phyloP scores from a whole-genome alignment of 805 yeast species.

The Ogataea chonburiensis region DNA sequence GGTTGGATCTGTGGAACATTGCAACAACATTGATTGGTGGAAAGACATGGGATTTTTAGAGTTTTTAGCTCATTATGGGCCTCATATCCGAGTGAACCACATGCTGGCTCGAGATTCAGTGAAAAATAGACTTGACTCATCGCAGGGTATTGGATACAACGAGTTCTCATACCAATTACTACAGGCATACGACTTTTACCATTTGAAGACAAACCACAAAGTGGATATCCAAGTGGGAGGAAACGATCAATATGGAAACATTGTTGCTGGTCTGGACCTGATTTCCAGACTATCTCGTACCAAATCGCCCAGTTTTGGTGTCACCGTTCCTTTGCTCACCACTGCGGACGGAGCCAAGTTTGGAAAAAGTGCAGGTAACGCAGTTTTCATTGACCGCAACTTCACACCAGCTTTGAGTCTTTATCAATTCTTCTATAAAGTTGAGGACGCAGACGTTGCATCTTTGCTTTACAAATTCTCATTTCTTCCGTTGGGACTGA shows the following conservation, averaged over 20 bases:
- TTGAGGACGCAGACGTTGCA: constrained; percentile 72
- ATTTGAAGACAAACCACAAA: constrained; percentile 55
- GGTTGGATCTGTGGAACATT: constrained; percentile 27
- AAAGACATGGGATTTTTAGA: constrained; percentile 67
- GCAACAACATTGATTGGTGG: constrained; percentile 88
- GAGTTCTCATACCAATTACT: constrained; percentile 91
- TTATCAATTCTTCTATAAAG: constrained; percentile 80
- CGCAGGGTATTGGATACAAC: constrained; percentile 83
- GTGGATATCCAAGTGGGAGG: constrained; percentile 90
- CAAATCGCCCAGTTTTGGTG: constrained; percentile 52
- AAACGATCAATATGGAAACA: constrained; percentile 97
- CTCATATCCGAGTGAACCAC: constrained; percentile 73
- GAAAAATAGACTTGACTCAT: constrained; percentile 64
- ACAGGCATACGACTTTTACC: constrained; percentile 93
- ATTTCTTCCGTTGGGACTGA: constrained; percentile 61
- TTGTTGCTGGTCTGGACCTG: constrained; percentile 91
- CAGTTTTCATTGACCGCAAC: constrained; percentile 77
- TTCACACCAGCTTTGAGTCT: constrained; percentile 78
- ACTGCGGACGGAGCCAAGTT: constrained; percentile 90
- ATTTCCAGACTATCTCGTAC: constrained; percentile 52
- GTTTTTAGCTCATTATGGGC: constrained; percentile 75
- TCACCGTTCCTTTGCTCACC: constrained; percentile 87
- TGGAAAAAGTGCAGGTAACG: constrained; percentile 97
- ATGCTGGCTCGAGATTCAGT: constrained; percentile 91
- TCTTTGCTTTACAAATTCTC: constrained; percentile 76